Evolutionary conservation across 2,329 filamentous ascomycete genomes (phyloP).

Genomic region (Calonectria honghensis): DNA sequence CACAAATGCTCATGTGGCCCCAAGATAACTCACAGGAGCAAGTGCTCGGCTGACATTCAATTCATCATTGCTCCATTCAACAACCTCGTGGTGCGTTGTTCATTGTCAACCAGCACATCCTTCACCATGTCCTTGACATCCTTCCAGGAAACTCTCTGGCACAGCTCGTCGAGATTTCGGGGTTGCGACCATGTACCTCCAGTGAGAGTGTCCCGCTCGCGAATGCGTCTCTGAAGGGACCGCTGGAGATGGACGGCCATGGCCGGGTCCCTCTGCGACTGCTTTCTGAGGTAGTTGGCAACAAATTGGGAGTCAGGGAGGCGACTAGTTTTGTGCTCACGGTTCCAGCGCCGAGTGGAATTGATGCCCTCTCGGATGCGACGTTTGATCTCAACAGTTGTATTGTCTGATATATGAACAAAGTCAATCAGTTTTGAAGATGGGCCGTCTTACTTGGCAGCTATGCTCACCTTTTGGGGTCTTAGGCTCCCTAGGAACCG

Average conservation of each 20-base stretch:
- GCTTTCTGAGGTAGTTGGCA: conserved; percentile 60
- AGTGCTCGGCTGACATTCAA: neutral
- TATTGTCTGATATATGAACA: conserved; percentile 17
- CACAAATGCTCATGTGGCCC: neutral
- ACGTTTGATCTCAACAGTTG: conserved; percentile 32
- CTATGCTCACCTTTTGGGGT: conserved; percentile 37
- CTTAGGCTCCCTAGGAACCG: neutral
- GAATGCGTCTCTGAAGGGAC: conserved; percentile 54
- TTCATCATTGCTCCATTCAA: conserved; percentile 37
- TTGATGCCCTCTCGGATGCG: conserved; percentile 61
- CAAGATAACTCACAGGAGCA: neutral
- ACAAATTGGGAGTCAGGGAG: conserved; percentile 57
- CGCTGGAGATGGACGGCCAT: conserved; percentile 60
- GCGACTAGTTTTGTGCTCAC: conserved; percentile 60
- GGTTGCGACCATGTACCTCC: conserved; percentile 42
- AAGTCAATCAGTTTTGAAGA: conserved; percentile 28
- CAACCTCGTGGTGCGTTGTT: conserved; percentile 44
- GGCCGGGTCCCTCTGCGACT: conserved; percentile 59
- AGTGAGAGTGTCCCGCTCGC: conserved; percentile 22
- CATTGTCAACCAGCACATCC: conserved; percentile 55
- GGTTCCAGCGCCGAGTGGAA: conserved; percentile 63
- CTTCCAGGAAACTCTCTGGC: conserved; percentile 56
- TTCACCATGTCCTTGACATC: conserved; percentile 60
- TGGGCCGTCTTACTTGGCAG: neutral
- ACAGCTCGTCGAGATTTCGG: conserved; percentile 59